Evolutionary conservation across 495 filamentous ascomycete species (phyloP), one percentile per base, ranked within the genome.

Genomic region (Entonaema liquescens): DNA sequence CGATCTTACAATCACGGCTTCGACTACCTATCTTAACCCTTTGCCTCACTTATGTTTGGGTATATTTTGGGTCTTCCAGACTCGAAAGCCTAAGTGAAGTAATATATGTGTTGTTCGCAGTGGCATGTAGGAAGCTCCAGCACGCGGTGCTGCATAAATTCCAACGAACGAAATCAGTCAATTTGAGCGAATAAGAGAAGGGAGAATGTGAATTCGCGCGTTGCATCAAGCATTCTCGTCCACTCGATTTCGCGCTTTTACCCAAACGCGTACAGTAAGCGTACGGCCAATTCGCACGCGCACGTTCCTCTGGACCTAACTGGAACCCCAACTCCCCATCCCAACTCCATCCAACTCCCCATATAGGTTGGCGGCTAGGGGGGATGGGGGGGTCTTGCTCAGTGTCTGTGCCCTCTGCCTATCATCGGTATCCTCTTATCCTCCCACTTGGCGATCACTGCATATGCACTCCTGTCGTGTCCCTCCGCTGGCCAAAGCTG

Each of bases 381-480:
- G 42, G 44, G 31, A 1, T 33, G 26, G 19, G 42, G 44, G 31
- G 1, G 6, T 53, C 44, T 63, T 64, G 42, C 47, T 60, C 63
- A 67, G 63, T 59, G 42, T 53, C 64, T 63, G 55, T 67, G 56
- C 57, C 23, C 58, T 55, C 59, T 64, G 36, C 64, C 64, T 59
- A 67, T 60, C 54, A 73, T 59, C 31, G 25, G 23, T 59, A 44
- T 44, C 50, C 25, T 53, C 50, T 53, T 53, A 53, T 70, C 68
- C 62, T 71, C 70, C 65, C 59, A 67, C 68, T 68, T 62, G 76
- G 52, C 65, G 76, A 75, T 77, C 74, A 70, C 62, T 78, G 76
- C 76, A 78, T 78, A 77, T 78, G 76, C 74, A 70, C 59, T 73
- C 74, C 69, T 78, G 76, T 78, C 74, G 72, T 78, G 76, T 78